Percentiles rank a stretch among this genome's conserved stretches.
Conservation (phyloP, 2,329 filamentous ascomycete species). For the Parafenestella ontariensis region DNA sequence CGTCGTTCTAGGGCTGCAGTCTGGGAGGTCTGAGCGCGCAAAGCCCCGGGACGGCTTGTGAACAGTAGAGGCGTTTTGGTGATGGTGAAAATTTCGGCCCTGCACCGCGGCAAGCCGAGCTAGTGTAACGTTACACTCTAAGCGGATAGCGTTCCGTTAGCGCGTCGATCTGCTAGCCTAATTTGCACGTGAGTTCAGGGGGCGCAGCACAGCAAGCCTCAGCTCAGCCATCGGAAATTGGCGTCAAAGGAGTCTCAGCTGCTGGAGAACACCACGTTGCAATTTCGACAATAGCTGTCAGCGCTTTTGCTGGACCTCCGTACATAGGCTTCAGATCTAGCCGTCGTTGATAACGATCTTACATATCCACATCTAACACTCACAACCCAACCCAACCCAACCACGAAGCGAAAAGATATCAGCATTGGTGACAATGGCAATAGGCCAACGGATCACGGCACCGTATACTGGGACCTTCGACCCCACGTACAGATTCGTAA, state of each 20-base stretch:
- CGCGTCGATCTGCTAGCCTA: neutral
- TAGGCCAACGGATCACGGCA: slow-evolving; percentile 28
- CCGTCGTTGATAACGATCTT: neutral
- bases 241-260: slow-evolving; percentile 4
- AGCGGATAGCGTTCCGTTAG: slow-evolving; percentile 5
- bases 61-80: slow-evolving; percentile 13
- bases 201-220: neutral
- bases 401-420: neutral
- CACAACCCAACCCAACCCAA: neutral
- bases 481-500: slow-evolving; percentile 71
- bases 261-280: slow-evolving; percentile 12
- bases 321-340: neutral
- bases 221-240: slow-evolving; percentile 22
- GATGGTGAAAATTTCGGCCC: slow-evolving; percentile 14
- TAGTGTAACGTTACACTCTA: slow-evolving; percentile 4
- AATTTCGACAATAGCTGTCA: neutral
- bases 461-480: slow-evolving; percentile 49
- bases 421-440: slow-evolving; percentile 29
- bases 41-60: slow-evolving; percentile 14
- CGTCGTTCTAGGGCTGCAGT: slow-evolving; percentile 21
- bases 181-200: too few species aligned
- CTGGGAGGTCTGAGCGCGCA: slow-evolving; percentile 27
- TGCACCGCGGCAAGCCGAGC: slow-evolving; percentile 4
- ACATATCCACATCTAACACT: too few species aligned
- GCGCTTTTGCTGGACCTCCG: neutral